phyloP scores from a whole-genome alignment of 805 yeast species.

The Komagataella kurtzmanii region DNA sequence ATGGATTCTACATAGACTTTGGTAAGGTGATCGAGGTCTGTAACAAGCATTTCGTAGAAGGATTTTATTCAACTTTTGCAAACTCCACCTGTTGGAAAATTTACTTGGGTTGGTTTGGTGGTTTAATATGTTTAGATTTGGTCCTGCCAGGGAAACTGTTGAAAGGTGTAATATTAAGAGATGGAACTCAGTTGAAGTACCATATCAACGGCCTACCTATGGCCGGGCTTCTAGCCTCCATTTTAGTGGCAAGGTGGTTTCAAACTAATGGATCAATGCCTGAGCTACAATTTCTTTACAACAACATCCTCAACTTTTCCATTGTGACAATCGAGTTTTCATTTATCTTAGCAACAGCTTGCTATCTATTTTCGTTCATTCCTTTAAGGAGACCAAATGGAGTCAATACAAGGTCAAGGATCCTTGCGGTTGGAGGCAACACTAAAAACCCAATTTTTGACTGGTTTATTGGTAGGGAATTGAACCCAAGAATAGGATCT shows the following conservation, averaged over 20 bases:
- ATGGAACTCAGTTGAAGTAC: constrained; percentile 57
- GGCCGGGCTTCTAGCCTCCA: constrained; percentile 21
- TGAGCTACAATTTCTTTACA: constrained; percentile 66
- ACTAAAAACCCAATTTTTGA: constrained; percentile 65
- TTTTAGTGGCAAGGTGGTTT: constrained; percentile 38
- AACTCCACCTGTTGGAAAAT: constrained; percentile 42
- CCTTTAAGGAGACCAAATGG: constrained; percentile 42
- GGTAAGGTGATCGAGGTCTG: constrained; percentile 15
- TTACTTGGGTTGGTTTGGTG: constrained; percentile 62
- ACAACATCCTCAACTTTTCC: constrained; percentile 52
- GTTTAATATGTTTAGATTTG: constrained; percentile 49
- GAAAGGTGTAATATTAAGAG: constrained; percentile 62
- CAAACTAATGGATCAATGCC: constrained; percentile 47
- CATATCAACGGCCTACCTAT: constrained; percentile 71
- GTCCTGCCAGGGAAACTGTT: constrained; percentile 63
- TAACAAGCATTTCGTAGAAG: constrained; percentile 6
- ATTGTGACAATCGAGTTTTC: constrained; percentile 54
- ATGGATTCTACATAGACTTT: constrained; percentile 32
- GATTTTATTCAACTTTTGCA: constrained; percentile 12
- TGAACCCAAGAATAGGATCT: constrained; percentile 78
- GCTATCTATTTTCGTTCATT: constrained; percentile 55
- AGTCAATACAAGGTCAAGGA: constrained; percentile 42
- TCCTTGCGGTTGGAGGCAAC: constrained; percentile 81
- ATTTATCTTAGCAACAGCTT: constrained; percentile 43
- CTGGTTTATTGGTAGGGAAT: constrained; percentile 95